These are phyloP conservation scores for Cladosporium sp. DNA, from an alignment of 2,329 filamentous ascomycete genomes.

Conservation along the genomic window DNA sequence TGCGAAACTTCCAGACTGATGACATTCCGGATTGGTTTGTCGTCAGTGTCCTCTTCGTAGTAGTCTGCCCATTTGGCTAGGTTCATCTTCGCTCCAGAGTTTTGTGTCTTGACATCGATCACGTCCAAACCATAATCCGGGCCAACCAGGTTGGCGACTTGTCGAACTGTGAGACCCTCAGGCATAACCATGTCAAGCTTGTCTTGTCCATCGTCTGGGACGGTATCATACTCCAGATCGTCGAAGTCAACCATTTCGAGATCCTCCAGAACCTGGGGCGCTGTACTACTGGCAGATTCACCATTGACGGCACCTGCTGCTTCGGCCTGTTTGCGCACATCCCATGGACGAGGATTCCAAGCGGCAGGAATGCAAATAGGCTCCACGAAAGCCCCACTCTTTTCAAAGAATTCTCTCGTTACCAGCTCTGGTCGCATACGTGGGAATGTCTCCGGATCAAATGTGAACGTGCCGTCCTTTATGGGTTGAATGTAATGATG, in stretches of 20 bases:
- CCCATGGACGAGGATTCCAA: slow-evolving; percentile 53
- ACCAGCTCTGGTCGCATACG: slow-evolving; percentile 61
- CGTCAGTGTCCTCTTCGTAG: slow-evolving; percentile 59
- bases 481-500: slow-evolving; percentile 66
- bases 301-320: slow-evolving; percentile 5
- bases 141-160: slow-evolving; percentile 61
- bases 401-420: slow-evolving; percentile 60
- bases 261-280: slow-evolving; percentile 23
- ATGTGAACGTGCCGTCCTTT: slow-evolving; percentile 60
- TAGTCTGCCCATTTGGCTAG: slow-evolving; percentile 64
- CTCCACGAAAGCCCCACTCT: slow-evolving; percentile 59
- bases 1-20: slow-evolving; percentile 66
- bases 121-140: slow-evolving; percentile 60
- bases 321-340: slow-evolving; percentile 15
- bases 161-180: slow-evolving; percentile 57
- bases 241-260: slow-evolving; percentile 22
- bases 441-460: slow-evolving; percentile 59
- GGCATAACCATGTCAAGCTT: slow-evolving; percentile 66
- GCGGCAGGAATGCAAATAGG: slow-evolving; percentile 63
- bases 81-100: slow-evolving; percentile 58
- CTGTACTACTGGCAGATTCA: neutral
- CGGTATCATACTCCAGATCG: slow-evolving; percentile 47
- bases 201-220: slow-evolving; percentile 59
- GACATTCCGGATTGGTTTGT: slow-evolving; percentile 62
- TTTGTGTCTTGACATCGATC: slow-evolving; percentile 66